Evolutionary conservation across 345 rosid genomes (phyloP), one percentile per base, ranked within the genome.

Genomic region (Eucalyptus sp.): DNA sequence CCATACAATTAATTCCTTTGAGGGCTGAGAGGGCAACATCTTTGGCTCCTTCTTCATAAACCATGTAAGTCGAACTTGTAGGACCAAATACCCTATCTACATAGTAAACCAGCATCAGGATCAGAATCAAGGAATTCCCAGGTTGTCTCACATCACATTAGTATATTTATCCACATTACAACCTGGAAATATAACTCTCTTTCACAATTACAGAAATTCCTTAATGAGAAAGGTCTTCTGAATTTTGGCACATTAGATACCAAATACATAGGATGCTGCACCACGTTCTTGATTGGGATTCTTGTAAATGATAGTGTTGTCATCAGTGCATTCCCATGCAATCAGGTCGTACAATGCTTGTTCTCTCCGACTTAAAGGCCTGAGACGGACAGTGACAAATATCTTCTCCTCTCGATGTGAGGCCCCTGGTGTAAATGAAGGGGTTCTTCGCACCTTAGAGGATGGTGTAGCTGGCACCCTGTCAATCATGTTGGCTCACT

Each of bases 11-110:
- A 79, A 97, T 96, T 93, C 99, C 99, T 66, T 94, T 95, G 50
- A 97, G 95, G 33, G 95, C 96, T 87, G 99, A 97, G 51, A 97
- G 87, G 60, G 99, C 98, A 81, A 97, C 99, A 89, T 96, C 95
- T 93, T 94, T 96, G 27, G 99, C 96, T 88, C 99, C 99, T 91
- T 95, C 98, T 93, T 96, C 96, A 49, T 97, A 97, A 44, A 96
- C 99, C 90, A 83, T 92, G 64, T 89, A 94, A 88, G 99, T 96
- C 8, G 96, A 93, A 89, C 94, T 90, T 14, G 90, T 62, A 22
- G 96, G 93, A 93, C 96, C 95, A 91, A 96, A 97, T 86, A 97
- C 98, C 90, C 94, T 96, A 92, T 97, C 99, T 96, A 91, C 90
- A 90, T 76, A 85, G 90, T 50, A n/a, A 50, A 81, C 80, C 88